Evolutionary conservation across 805 yeast species (phyloP).

Genomic region (Barnettozyma wickerhamii): DNA sequence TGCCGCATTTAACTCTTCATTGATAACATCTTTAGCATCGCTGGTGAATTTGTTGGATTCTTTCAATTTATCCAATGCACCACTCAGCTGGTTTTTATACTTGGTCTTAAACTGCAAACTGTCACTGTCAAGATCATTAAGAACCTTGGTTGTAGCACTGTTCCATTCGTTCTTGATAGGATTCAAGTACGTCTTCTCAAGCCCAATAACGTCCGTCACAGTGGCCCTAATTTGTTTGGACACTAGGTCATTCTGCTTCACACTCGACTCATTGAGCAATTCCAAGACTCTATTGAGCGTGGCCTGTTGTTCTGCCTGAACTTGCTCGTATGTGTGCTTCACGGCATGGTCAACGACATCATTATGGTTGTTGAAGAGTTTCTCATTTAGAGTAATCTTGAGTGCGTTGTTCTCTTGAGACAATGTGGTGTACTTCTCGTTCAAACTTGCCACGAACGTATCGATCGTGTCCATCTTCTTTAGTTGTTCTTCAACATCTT

Average conservation of each 20-base stretch:
- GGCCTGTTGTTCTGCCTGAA: conserved; percentile 20
- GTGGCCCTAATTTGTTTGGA: conserved; percentile 13
- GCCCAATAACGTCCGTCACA: conserved; percentile 14
- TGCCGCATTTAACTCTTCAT: conserved; percentile 17
- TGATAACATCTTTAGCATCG: conserved; percentile 12
- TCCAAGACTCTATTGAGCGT: conserved; percentile 18
- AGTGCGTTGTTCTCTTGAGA: conserved; percentile 25
- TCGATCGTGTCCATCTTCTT: conserved; percentile 7
- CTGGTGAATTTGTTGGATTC: conserved; percentile 16
- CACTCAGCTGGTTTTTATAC: conserved; percentile 11
- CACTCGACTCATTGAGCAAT: conserved; percentile 17
- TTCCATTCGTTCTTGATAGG: conserved; percentile 20
- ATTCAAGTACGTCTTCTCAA: conserved; percentile 16
- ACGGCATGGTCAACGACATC: conserved; percentile 16
- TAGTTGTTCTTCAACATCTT: conserved; percentile 18
- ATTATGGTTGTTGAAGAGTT: conserved; percentile 22
- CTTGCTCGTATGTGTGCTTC: conserved; percentile 8
- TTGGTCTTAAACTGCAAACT: conserved; percentile 7
- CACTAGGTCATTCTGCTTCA: conserved; percentile 17
- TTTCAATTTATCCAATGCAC: conserved; percentile 9
- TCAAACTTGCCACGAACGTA: conserved; percentile 12
- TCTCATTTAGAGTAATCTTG: conserved; percentile 16
- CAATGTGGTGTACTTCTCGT: conserved; percentile 18
- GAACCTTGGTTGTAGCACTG: conserved; percentile 15
- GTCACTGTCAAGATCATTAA: conserved; percentile 20